These are phyloP conservation scores for Aspergillus sojae DNA, from an alignment of 2,329 filamentous ascomycete species.

Conservation along the genomic window DNA sequence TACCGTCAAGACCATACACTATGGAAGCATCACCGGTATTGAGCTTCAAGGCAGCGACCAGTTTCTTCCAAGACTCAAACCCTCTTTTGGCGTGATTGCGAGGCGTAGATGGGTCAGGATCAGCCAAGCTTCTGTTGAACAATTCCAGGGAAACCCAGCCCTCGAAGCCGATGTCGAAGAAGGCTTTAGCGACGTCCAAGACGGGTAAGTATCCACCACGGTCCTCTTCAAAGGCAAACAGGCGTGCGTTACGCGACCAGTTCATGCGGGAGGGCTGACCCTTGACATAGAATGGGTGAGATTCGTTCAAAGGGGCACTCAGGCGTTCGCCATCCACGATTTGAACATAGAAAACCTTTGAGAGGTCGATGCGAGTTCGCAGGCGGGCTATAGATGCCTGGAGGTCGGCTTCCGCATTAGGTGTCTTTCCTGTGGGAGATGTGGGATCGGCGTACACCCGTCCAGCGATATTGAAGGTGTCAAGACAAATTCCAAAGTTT, in stretches of 20 bases:
- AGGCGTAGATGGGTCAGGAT: conserved; percentile 55
- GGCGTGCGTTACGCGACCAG: conserved; percentile 74
- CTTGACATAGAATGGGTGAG: conserved; percentile 61
- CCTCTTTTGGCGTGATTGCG: conserved; percentile 59
- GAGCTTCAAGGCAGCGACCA: conserved; percentile 32
- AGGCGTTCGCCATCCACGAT: conserved; percentile 73
- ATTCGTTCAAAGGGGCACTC: conserved; percentile 56
- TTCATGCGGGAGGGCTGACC: conserved; percentile 69
- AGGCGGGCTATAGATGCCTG: conserved; percentile 58
- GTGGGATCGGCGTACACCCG: conserved; percentile 71
- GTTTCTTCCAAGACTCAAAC: conserved; percentile 54
- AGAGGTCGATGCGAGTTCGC: conserved; percentile 57
- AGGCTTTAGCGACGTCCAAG: conserved; percentile 60
- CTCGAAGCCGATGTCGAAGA: conserved; percentile 64
- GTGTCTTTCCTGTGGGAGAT: conserved; percentile 52
- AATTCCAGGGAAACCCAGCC: conserved; percentile 75
- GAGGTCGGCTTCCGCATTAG: conserved; percentile 59
- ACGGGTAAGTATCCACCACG: conserved; percentile 70
- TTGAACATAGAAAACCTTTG: conserved; percentile 75
- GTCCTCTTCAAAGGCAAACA: conserved; percentile 67
- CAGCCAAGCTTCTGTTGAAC: conserved; percentile 64
- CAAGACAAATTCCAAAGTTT: conserved; percentile 77
- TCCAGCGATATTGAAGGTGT: conserved; percentile 77
- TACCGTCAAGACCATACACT: background rate
- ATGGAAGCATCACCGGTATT: background rate